These are phyloP conservation scores for Apostasia shenzhenica DNA, from an alignment of 106 monocot species.

Conservation along the genomic window DNA sequence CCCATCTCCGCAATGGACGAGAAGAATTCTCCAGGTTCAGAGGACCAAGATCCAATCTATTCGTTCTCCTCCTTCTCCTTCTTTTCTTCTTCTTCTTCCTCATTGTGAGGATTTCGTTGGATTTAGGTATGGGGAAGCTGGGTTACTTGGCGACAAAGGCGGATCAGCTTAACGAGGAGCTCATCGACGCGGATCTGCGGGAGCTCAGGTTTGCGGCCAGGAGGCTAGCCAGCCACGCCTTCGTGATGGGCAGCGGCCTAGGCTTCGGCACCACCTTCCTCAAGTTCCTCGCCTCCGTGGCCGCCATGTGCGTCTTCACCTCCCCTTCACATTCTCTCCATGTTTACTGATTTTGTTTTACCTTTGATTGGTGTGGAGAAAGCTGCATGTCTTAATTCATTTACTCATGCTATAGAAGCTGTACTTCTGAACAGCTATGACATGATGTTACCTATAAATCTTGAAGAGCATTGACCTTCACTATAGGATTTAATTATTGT, in stretches of 20 bases:
- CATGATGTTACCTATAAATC: too few species aligned
- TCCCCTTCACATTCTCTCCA: not conserved
- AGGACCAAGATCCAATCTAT: too few species aligned
- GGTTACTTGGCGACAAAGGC: not conserved
- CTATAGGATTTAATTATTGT: too few species aligned
- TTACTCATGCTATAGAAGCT: too few species aligned
- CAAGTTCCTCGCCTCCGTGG: slow-evolving; percentile 37
- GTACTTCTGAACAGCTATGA: too few species aligned
- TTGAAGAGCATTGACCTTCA: too few species aligned
- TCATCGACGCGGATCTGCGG: slow-evolving; percentile 29
- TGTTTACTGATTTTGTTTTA: not conserved
- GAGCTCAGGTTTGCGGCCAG: slow-evolving; percentile 28
- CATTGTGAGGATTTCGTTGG: too few species aligned
- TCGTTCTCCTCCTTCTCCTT: too few species aligned
- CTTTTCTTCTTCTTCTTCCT: too few species aligned
- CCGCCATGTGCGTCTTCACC: slow-evolving; percentile 23
- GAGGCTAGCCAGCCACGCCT: slow-evolving; percentile 36
- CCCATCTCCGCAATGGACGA: too few species aligned
- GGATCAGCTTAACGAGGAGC: not conserved
- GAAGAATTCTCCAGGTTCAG: too few species aligned
- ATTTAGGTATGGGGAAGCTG: not conserved
- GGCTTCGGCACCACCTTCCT: slow-evolving; percentile 36
- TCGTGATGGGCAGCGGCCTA: slow-evolving; percentile 10
- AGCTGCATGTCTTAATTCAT: not conserved
- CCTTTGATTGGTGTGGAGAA: not conserved